Evolutionary conservation across 2,329 filamentous ascomycete genomes (phyloP), one percentile per base, ranked within the genome.

Genomic region (Metarhizium guizhouense): DNA sequence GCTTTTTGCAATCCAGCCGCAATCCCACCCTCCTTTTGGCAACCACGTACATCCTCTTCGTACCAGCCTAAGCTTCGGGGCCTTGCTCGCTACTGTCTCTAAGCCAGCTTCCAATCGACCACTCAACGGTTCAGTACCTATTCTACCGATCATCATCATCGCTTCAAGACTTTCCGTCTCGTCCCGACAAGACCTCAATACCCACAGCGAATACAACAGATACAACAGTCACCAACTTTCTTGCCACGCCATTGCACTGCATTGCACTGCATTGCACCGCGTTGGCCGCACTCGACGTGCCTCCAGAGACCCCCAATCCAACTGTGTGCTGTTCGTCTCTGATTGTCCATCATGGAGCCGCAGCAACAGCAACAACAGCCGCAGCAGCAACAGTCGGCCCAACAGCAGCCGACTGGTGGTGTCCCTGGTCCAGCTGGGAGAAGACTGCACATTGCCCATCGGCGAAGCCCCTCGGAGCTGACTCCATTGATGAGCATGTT

Each of bases 401-500:
- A 76, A 65, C 75, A 74, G 68, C 75, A 74, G 67, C 74, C 74
- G 67, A 66, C 76, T 62, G 78, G 78, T 68, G 81, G 81, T 67
- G 80, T 84, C 58, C 78, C 78, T 70, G 91, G 90, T 65, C 89
- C 90, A 67, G 76, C 86, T 70, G 91, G 91, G 69, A 91, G 93
- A 70, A 87, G 92, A 72, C 84, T 97, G 72, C 92, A 97, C 78
- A 96, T 97, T 75, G 93, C 93, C 68, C 93, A 97, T 79, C 88
- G 93, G 70, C 87, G 93, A 74, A 96, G 91, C 76, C 94, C 93
- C 62, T 97, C 94, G 64, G 94, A 97, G 81, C 81, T 97, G 74
- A 97, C 93, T 57, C 94, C 93, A 62, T 78, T 97, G 74, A 95
- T 97, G 89, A 95, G 91, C 90, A 90, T 84, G 90, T 90, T 82